Evolutionary conservation across 805 yeast genomes (phyloP), one percentile per base, ranked within the genome.

Genomic region (Teunomyces aglyptinius): DNA sequence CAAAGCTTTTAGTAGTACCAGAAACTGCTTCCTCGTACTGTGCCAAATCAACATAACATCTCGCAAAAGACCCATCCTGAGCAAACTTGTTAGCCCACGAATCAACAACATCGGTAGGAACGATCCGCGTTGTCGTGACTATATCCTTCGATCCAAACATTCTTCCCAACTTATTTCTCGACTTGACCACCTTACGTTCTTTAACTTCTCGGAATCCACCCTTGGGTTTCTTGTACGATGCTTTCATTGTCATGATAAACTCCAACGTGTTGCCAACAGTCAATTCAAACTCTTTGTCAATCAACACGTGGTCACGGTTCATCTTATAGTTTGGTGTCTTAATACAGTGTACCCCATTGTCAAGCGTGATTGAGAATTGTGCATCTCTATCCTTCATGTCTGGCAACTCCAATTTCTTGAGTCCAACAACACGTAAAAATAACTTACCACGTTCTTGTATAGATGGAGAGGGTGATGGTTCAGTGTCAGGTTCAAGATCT

Each of bases 51-150:
- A 91, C 71, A 54, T 85, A 82, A 45, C 86, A 79, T 57, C 92
- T 76, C 6, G 89, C 96, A 73, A 88, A 90, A 31, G 96, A 88
- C 1, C 98, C 98, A 63, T 89, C 95, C 28, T 75, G 73, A 1
- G 97, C 96, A 51, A 89, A 76, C 46, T 78, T 68, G 28, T 71
- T 64, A 28, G 77, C 78, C 85, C 92, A 79, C 2, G 75, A 67
- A 67, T 86, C 95, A 3, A 65, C 63, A 1, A 76, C 70, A 27
- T 77, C 73, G 49, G 72, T 71, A 2, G 82, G 73, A 5, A 82
- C 77, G 49, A 73, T 78, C 52, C 69, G 80, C 44, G 81, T 79
- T 2, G 78, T 70, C 3, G 76, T 72, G 34, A 78, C 57, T 11
- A 72, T 56, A 38, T 77, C 78, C 55, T 75, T 78, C 52, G 68